phyloP scores from a whole-genome alignment of 139 green algal genomes.

The Coccomyxa sp. region DNA sequence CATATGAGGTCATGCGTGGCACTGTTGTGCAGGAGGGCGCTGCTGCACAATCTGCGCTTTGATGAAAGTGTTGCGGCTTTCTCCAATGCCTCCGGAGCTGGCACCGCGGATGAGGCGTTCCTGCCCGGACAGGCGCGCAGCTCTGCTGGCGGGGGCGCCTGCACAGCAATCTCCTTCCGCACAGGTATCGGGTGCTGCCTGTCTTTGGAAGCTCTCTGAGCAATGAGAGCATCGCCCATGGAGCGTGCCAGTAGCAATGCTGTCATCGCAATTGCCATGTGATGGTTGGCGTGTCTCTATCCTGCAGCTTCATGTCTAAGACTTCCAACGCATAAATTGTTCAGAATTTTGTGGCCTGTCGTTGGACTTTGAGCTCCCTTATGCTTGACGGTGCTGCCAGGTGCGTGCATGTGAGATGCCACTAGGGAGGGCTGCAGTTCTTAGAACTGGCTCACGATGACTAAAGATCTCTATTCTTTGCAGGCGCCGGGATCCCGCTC shows the following conservation, averaged over 20 bases:
- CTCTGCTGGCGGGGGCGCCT: conserved; percentile 20
- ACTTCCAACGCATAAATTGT: no score
- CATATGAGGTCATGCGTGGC: neutral
- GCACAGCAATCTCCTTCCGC: conserved; percentile 54
- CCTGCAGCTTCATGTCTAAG: no score
- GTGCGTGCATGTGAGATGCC: no score
- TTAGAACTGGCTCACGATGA: no score
- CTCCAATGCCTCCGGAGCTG: conserved; percentile 67
- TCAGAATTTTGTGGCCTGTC: no score
- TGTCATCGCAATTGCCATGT: neutral
- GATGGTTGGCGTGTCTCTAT: no score
- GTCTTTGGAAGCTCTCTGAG: neutral
- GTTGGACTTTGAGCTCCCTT: neutral
- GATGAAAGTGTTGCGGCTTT: conserved; percentile 58
- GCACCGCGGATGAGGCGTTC: conserved; percentile 18
- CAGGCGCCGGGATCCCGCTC: conserved; percentile 61
- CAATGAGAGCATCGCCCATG: no score
- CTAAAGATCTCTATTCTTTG: conserved; percentile 3
- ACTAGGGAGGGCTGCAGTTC: no score
- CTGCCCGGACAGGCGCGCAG: conserved; percentile 2
- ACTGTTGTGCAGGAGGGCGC: conserved; percentile 39
- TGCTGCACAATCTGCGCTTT: conserved; percentile 81
- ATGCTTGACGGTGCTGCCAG: neutral
- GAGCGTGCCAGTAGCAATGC: no score
- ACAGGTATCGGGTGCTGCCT: conserved; percentile 26